Evolutionary conservation across 106 monocot genomes (phyloP).

Genomic region (Dendrobium catenatum): DNA sequence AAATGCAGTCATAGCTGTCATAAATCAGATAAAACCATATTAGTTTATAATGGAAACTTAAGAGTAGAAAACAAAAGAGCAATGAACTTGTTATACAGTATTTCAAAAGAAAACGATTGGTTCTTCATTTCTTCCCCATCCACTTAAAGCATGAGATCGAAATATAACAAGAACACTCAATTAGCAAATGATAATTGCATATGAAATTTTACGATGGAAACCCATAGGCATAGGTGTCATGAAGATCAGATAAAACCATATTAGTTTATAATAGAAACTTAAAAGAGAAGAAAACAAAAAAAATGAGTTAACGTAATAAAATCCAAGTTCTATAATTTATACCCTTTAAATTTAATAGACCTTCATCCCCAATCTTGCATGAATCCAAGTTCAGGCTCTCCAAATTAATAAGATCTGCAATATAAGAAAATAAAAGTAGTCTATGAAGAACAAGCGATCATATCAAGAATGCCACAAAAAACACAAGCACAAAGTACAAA

Average conservation of each 20-base stretch:
- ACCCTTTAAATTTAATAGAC: slow-evolving; percentile 83
- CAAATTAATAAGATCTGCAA: slow-evolving; percentile 72
- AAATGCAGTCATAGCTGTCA: neutral
- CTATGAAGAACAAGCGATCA: neutral
- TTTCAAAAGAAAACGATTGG: neutral
- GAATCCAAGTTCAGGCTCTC: slow-evolving; percentile 94
- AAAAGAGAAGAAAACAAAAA: slow-evolving; percentile 3
- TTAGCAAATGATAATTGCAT: neutral
- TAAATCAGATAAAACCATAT: neutral
- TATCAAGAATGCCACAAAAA: neutral
- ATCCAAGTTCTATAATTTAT: slow-evolving; percentile 6
- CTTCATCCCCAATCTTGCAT: slow-evolving; percentile 81
- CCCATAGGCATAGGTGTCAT: neutral
- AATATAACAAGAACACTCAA: neutral
- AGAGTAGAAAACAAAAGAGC: neutral
- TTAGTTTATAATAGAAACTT: neutral
- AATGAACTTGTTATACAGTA: neutral
- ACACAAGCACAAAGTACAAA: neutral
- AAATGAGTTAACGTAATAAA: neutral
- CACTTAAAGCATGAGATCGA: neutral
- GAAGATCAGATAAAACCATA: neutral
- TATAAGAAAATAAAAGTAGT: neutral
- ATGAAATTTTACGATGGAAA: neutral
- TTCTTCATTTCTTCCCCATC: neutral
- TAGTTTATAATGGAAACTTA: neutral